Evolutionary conservation across 768 basidiomycete genomes (phyloP), one percentile per base, ranked within the genome.

Genomic region (Fistulinella prunicolor): DNA sequence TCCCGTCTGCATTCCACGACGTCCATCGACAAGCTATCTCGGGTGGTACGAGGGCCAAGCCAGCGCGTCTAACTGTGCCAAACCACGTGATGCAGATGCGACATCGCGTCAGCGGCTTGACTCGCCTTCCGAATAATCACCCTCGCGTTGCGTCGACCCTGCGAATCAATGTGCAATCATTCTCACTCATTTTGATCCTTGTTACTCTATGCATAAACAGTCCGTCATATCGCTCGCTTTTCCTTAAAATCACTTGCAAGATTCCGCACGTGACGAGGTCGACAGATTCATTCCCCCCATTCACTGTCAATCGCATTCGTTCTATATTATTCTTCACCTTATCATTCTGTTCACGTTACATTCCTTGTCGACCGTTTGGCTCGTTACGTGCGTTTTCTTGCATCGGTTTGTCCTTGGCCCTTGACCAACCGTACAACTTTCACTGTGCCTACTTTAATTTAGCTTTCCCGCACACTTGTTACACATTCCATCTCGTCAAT

Each of bases 321-420:
- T 75, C 74, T 80, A 74, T 81, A 80, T 89, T 88, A 88, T 88
- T 87, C 78, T 80, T 85, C 83, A 84, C 73, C 76, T 86, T 85
- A 87, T 82, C 76, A 70, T 74, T 73, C 73, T 71, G 70, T 74
- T 67, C 55, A 55, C 50, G 54, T 45, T 51, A 58, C 57, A 49
- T 53, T 58, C 63, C 57, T 60, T 68, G 67, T 70, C 62, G 71
- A 62, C 62, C 61, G 56, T 59, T 61, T 61, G 64, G 61, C 58
- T 53, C 63, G 66, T 68, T 58, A 54, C 66, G 60, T 60, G 64
- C 55, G 61, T 57, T 62, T 63, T 60, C 52, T 67, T 69, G 63
- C 59, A 46, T 58, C 54, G 58, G 60, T 60, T 62, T 54, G 63
- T 63, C 51, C 20, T 44, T 30, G 21, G 42, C 51, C 55, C 50